Percentiles rank a stretch among this genome's conserved stretches.
Evolutionary conservation across 2,329 filamentous ascomycete genomes (phyloP).

Genomic region (Neofusicoccum sp.): DNA sequence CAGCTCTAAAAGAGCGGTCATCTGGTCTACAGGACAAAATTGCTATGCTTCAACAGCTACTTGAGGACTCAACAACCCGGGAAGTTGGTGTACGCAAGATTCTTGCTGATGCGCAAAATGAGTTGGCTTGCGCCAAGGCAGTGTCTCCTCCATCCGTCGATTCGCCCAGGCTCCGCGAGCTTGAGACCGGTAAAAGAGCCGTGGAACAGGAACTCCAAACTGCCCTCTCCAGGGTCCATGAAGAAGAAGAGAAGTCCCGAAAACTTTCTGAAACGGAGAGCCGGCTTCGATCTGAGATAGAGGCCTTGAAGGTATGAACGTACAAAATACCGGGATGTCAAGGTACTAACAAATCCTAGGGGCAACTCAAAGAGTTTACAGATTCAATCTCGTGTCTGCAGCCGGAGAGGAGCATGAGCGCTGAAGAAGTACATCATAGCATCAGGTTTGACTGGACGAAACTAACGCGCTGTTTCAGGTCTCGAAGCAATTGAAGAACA

Average conservation of each 20-base stretch:
- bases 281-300: background rate
- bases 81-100: background rate
- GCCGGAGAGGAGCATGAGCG: background rate
- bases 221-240: background rate
- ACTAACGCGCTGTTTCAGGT: background rate
- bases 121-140: background rate
- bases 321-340: background rate
- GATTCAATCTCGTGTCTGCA: background rate
- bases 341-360: background rate
- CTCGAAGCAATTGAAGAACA: background rate
- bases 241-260: background rate
- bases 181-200: background rate
- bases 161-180: background rate
- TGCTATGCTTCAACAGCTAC: background rate
- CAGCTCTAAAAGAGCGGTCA: slow-evolving; percentile 17
- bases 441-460: background rate
- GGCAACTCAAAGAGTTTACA: background rate
- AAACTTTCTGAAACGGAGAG: background rate
- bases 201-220: background rate
- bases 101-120: background rate
- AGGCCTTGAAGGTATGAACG: background rate
- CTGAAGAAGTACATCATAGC: no score
- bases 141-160: slow-evolving; percentile 4
- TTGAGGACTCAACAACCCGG: background rate
- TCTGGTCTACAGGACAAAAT: background rate